These are phyloP conservation scores for Ceratobasidium sp. DNA, from an alignment of 1,284 basidiomycete genomes.

Conservation along the genomic window DNA sequence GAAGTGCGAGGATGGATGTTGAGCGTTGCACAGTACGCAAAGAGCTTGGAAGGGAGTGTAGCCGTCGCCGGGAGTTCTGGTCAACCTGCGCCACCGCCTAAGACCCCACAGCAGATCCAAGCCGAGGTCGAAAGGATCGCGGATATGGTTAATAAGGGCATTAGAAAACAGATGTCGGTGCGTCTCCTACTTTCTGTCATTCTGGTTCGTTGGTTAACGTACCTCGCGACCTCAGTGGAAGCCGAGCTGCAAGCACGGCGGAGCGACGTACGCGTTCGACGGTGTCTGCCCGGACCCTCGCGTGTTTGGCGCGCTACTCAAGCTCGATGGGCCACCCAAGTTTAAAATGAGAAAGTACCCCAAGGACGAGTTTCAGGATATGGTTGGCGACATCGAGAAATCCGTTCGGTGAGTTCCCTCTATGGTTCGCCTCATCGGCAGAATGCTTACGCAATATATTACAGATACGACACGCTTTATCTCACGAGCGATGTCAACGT, in stretches of 20 bases:
- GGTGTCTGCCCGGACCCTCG: slow-evolving; percentile 28
- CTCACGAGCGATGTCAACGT: slow-evolving; percentile 44
- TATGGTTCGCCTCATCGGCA: neutral
- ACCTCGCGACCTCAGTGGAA: slow-evolving; percentile 3
- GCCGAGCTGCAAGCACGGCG: slow-evolving; percentile 29
- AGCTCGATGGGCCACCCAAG: slow-evolving; percentile 7
- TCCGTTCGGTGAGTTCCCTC: slow-evolving; percentile 12
- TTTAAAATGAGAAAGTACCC: slow-evolving; percentile 15
- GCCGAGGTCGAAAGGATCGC: slow-evolving; percentile 17
- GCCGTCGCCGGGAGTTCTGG: slow-evolving; percentile 22
- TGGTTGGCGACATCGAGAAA: slow-evolving; percentile 19
- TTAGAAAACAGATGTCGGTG: slow-evolving; percentile 35
- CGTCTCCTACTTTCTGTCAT: neutral
- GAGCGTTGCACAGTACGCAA: slow-evolving; percentile 17
- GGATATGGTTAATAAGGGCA: slow-evolving; percentile 21
- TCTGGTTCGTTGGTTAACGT: neutral
- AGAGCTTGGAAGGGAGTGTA: slow-evolving; percentile 26
- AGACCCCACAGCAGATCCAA: slow-evolving; percentile 17
- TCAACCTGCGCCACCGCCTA: slow-evolving; percentile 15
- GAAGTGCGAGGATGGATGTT: slow-evolving; percentile 12
- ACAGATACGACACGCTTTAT: slow-evolving; percentile 38
- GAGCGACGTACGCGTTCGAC: slow-evolving; percentile 19
- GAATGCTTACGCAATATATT: neutral
- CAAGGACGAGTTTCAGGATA: slow-evolving; percentile 33
- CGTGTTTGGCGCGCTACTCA: slow-evolving; percentile 7